phyloP scores from a whole-genome alignment of 192 early-diverging fungal species.

The Jimgerdemannia lactiflua region DNA sequence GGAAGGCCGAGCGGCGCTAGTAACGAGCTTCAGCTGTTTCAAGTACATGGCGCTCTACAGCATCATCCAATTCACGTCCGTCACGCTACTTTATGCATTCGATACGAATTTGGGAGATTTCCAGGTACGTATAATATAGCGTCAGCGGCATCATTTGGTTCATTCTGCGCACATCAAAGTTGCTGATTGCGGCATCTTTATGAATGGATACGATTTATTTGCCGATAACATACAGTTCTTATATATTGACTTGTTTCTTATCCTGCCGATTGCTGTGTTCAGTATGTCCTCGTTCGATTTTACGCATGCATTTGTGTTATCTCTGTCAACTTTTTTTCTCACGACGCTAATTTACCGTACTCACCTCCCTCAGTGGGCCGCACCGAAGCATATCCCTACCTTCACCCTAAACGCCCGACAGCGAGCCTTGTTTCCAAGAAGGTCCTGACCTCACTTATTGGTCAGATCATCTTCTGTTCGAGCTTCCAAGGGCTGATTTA shows the following conservation, averaged over 20 bases:
- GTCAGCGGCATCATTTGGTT: neutral
- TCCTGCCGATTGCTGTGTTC: slow-evolving; percentile 80
- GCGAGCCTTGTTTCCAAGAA: slow-evolving; percentile 87
- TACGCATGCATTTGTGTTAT: too few species aligned
- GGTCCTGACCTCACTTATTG: slow-evolving; percentile 87
- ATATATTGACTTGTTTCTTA: slow-evolving; percentile 92
- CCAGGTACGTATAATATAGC: slow-evolving; percentile 39
- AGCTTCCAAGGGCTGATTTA: slow-evolving; percentile 78
- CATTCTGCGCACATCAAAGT: neutral
- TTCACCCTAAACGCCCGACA: slow-evolving; percentile 83
- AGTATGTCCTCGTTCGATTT: slow-evolving; percentile 34
- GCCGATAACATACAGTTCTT: slow-evolving; percentile 68
- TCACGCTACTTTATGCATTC: slow-evolving; percentile 88
- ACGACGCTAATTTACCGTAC: neutral
- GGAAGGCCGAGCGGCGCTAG: slow-evolving; percentile 94
- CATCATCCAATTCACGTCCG: slow-evolving; percentile 95
- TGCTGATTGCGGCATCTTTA: neutral
- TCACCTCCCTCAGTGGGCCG: slow-evolving; percentile 69
- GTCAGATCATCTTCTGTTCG: slow-evolving; percentile 83
- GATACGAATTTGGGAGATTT: slow-evolving; percentile 89
- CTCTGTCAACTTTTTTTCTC: too few species aligned
- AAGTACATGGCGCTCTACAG: slow-evolving; percentile 99
- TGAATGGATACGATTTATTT: slow-evolving; percentile 28
- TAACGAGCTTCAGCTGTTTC: slow-evolving; percentile 98
- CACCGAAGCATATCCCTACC: slow-evolving; percentile 69